Evolutionary conservation across 768 basidiomycete species (phyloP).

Genomic region (Kwoniella europaea): DNA sequence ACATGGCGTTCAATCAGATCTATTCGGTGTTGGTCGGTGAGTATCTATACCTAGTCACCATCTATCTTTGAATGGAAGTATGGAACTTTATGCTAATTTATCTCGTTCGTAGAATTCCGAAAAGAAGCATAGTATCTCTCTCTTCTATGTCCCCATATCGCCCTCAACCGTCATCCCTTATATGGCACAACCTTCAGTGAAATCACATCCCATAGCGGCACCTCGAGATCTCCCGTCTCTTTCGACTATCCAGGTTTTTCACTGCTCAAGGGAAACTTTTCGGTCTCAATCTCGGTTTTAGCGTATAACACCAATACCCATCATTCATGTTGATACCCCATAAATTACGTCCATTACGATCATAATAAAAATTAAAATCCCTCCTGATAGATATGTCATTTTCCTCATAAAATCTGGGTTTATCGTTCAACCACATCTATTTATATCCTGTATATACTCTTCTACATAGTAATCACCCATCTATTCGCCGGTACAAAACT

Average conservation of each 20-base stretch:
- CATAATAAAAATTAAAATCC: neutral
- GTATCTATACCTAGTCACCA: constrained; percentile 9
- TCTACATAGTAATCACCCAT: neutral
- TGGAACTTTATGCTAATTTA: neutral
- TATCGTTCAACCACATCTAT: neutral
- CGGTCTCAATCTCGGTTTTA: no score
- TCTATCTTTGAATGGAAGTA: neutral
- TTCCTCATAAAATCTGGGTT: neutral
- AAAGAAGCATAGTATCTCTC: constrained; percentile 42
- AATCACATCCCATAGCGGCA: neutral
- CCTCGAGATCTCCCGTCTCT: no score
- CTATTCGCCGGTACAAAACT: neutral
- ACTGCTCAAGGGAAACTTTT: no score
- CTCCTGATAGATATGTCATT: neutral
- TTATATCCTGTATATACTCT: neutral
- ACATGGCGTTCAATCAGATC: constrained; percentile 98
- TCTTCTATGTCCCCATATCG: neutral
- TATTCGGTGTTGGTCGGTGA: constrained; percentile 82
- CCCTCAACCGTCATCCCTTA: neutral
- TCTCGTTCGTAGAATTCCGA: constrained; percentile 41
- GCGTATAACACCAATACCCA: neutral
- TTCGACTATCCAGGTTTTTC: no score
- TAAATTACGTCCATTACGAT: neutral
- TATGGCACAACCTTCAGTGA: neutral
- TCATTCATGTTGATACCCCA: neutral